Conservation (phyloP, 2,329 filamentous ascomycete genomes). For the Penicillium sp. region DNA sequence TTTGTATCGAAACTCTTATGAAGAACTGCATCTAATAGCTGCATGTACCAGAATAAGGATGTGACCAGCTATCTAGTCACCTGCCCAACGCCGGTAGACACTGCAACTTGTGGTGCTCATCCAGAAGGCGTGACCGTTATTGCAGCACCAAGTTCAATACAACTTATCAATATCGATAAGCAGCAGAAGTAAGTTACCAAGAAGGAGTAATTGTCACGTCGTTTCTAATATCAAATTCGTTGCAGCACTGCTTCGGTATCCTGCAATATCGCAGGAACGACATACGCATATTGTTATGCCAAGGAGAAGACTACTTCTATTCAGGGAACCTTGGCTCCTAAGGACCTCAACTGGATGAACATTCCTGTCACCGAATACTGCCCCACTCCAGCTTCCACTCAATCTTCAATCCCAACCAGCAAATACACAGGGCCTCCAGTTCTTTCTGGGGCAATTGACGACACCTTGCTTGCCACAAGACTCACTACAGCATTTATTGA, state of each 20-base stretch:
- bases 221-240: neutral
- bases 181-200: neutral
- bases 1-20: neutral
- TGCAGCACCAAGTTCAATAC: neutral
- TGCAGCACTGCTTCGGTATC: slow-evolving; percentile 1
- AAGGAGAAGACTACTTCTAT: neutral
- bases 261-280: neutral
- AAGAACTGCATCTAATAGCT: neutral
- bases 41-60: neutral
- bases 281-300: neutral
- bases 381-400: neutral
- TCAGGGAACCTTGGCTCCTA: neutral
- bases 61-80: neutral
- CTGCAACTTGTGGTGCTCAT: neutral
- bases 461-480: neutral
- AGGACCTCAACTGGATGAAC: neutral
- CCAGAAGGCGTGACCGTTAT: neutral
- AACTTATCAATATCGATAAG: neutral
- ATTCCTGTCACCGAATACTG: neutral
- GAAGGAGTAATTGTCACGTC: neutral
- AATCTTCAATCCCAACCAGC: neutral
- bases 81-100: neutral
- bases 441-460: neutral
- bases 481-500: neutral
- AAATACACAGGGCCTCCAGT: neutral